phyloP scores from a whole-genome alignment of 2,329 filamentous ascomycete genomes.

The Magnaporthiopsis incrustans region DNA sequence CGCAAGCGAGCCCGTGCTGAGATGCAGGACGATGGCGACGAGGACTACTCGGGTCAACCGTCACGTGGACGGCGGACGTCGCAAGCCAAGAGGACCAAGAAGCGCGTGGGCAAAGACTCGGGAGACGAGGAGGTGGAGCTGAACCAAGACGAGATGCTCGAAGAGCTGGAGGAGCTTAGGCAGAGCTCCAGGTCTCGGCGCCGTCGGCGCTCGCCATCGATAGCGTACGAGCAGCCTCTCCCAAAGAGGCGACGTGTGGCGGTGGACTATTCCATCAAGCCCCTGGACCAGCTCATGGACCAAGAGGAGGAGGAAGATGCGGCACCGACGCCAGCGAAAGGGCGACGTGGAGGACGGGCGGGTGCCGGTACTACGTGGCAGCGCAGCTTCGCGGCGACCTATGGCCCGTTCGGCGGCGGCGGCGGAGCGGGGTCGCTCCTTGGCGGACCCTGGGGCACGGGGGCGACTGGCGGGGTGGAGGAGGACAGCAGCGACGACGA shows the following conservation, averaged over 20 bases:
- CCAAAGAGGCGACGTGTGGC: slow-evolving; percentile 45
- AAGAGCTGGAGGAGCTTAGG: slow-evolving; percentile 56
- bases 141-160: slow-evolving; percentile 56
- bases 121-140: slow-evolving; percentile 47
- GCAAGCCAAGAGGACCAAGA: slow-evolving; percentile 12
- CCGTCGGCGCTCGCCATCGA: slow-evolving; percentile 43
- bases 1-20: slow-evolving; percentile 25
- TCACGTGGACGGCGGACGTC: slow-evolving; percentile 37
- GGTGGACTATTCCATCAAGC: slow-evolving; percentile 81
- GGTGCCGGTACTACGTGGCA: slow-evolving; percentile 59
- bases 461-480: slow-evolving; percentile 70
- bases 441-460: slow-evolving; percentile 65
- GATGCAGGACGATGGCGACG: slow-evolving; percentile 31
- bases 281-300: slow-evolving; percentile 63
- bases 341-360: slow-evolving; percentile 53
- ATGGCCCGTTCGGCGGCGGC: slow-evolving; percentile 86
- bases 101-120: slow-evolving; percentile 32
- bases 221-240: slow-evolving; percentile 49
- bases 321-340: slow-evolving; percentile 58
- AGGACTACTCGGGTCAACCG: slow-evolving; percentile 40
- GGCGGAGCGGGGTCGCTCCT: slow-evolving; percentile 65
- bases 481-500: slow-evolving; percentile 98
- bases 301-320: slow-evolving; percentile 67
- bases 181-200: slow-evolving; percentile 45
- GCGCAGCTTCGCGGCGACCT: slow-evolving; percentile 78